Percentiles rank a stretch among this genome's conserved stretches.
Conservation (phyloP, 495 filamentous ascomycete species). For the Aspergillus bertholletiae region DNA sequence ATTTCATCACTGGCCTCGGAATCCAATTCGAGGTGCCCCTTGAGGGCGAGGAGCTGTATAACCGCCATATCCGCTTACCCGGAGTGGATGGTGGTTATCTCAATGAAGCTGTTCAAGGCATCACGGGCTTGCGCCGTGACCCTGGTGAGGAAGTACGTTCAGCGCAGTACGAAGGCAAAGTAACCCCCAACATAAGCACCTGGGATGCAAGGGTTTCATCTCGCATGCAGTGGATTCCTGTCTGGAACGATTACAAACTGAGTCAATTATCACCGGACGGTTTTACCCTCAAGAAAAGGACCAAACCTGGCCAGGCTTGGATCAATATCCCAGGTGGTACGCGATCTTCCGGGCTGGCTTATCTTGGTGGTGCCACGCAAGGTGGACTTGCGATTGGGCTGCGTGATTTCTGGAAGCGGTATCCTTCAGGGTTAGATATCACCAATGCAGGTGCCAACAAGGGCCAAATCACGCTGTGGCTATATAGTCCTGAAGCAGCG, state of each 20-base stretch:
- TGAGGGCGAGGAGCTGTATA: conserved; percentile 30
- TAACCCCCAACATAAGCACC: conserved; percentile 22
- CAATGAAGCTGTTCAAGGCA: conserved; percentile 38
- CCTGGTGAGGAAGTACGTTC: conserved; percentile 27
- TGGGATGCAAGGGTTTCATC: conserved; percentile 35
- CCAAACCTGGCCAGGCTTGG: conserved; percentile 44
- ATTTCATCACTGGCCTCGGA: conserved; percentile 36
- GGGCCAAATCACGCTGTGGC: conserved; percentile 44
- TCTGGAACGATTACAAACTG: conserved; percentile 46
- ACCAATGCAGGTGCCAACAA: conserved; percentile 30
- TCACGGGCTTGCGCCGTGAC: conserved; percentile 39
- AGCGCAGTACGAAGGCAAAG: conserved; percentile 33
- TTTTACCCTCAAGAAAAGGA: conserved; percentile 48
- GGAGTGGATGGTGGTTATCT: conserved; percentile 35
- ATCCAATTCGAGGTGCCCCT: conserved; percentile 39
- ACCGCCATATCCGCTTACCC: conserved; percentile 37
- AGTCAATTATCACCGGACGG: conserved; percentile 46
- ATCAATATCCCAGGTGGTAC: conserved; percentile 46
- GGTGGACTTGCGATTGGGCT: conserved; percentile 47
- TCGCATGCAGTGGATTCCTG: conserved; percentile 40
- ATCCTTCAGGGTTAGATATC: conserved; percentile 45
- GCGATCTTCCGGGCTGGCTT: conserved; percentile 40
- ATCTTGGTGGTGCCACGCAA: conserved; percentile 40
- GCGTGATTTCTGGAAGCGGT: conserved; percentile 50
- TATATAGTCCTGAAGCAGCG: conserved; percentile 45